Base-by-base conservation (phyloP, 179 eudicot species). In the Beta corolliflora region DNA sequence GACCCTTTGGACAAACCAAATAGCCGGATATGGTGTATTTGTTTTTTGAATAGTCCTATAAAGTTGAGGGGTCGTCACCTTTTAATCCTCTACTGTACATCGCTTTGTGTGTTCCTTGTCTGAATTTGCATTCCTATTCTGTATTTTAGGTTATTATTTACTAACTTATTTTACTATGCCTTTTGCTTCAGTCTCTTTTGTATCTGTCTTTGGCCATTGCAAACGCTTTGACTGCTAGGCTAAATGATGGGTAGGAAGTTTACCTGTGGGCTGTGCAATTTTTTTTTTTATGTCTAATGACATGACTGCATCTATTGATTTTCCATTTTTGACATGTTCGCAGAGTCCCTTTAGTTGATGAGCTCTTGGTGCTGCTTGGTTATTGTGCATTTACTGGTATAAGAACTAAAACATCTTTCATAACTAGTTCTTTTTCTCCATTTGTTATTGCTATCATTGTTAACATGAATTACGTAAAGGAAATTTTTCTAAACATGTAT, bases 121-220 rank as follows among this genome's bases (percentile, higher is more conserved):
- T 59, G 67, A 46, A 23, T 15, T 19, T 56, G 48, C 23, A 68
- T 16, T 4, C 71, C n/a, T 36, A n/a, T 36, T 53, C 15, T 60
- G 45, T 13, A 23, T 77, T 52, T 48, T 9, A 7, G 65, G 19
- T 63, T 52, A 77, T 9, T 44, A 71, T n/a, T n/a, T n/a, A n/a
- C n/a, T n/a, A 61, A 55, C 61, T 31, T 31, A 56, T 19, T 64
- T 72, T 0, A 18, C 46, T 59, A 45, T 31, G 36, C 12, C 46
- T 80, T 80, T 80, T 80, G 21, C 41, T 76, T 78, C 98, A 97
- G 99, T 89, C 97, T 36, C 86, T 97, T 77, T 73, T 94, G 79
- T 94, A 88, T 92, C 93, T 97, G 66, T 98, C 99, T 31, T 85
- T 94, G 36, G 99, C 97, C 83, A 92, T 97, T 89, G 99, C 98